These are phyloP conservation scores for Eryngium alpinum DNA, from an alignment of 140 eudicot species.

Conservation along the genomic window DNA sequence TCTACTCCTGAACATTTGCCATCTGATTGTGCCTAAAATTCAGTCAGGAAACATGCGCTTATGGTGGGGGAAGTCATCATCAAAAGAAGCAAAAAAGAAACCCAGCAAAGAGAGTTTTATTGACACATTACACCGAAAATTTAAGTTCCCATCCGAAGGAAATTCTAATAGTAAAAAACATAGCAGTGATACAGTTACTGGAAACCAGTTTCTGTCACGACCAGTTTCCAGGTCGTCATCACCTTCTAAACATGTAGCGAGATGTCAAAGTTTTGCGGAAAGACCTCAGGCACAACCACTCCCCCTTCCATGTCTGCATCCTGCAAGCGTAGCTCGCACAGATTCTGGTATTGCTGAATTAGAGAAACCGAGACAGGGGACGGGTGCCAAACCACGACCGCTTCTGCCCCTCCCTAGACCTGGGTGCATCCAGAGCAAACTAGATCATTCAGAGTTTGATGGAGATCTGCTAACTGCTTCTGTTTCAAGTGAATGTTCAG, in stretches of 20 bases:
- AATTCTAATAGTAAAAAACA: slow-evolving; percentile 48
- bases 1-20: slow-evolving; percentile 1
- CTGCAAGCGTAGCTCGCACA: slow-evolving; percentile 43
- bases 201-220: slow-evolving; percentile 53
- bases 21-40: slow-evolving; percentile 9
- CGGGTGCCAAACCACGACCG: slow-evolving; percentile 44
- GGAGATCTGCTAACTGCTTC: slow-evolving; percentile 59
- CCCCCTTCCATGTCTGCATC: slow-evolving; percentile 63
- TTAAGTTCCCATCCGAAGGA: slow-evolving; percentile 50
- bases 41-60: slow-evolving; percentile 57
- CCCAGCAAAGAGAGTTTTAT: slow-evolving; percentile 55
- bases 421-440: slow-evolving; percentile 38
- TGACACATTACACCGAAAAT: slow-evolving; percentile 62
- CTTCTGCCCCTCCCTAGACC: slow-evolving; percentile 51
- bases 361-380: slow-evolving; percentile 38
- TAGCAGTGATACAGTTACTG: slow-evolving; percentile 53
- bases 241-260: slow-evolving; percentile 71
- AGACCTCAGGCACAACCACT: slow-evolving; percentile 83
- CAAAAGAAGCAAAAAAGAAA: slow-evolving; percentile 77
- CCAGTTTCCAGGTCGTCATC: slow-evolving; percentile 62
- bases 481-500: slow-evolving; percentile 60
- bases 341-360: slow-evolving; percentile 52
- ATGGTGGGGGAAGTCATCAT: slow-evolving; percentile 86
- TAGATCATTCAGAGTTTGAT: slow-evolving; percentile 55
- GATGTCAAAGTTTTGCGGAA: slow-evolving; percentile 85